Base-by-base conservation (phyloP, 768 basidiomycete genomes). In the Hericium erinaceus region DNA sequence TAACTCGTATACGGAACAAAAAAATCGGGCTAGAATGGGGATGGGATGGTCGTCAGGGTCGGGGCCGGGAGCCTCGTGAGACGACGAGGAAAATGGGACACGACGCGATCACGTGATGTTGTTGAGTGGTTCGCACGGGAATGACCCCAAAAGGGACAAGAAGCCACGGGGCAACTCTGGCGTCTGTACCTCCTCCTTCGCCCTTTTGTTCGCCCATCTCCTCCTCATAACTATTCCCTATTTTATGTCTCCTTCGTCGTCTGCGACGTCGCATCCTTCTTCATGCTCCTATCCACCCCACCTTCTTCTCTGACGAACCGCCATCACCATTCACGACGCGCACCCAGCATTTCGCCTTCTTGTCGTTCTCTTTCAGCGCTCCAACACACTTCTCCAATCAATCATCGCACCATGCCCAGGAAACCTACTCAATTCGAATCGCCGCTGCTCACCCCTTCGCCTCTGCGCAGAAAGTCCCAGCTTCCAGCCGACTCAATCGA, bases 41-140 rank as follows among this genome's bases (percentile, higher is more conserved):
- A 33, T 8, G 33, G 33, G 33, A 7, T 33, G 33, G 33, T 33
- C 33, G 33, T 33, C 33, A 33, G 33, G 33, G 33, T 22, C 33
- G 9, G 9, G 33, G 33, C 33, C 16, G 16, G 44, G 44, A 46
- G 44, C 44, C 44, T 46, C 44, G 20, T 46, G 44, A 20, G 20
- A 46, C 44, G 44, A 46, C 44, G 44, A 46, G 44, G 44, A 46
- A 46, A 46, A 46, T n/a, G 44, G 49, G 49, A 51, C 2, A 26
- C 13, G 40, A 57, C 49, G 22, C 60, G 62, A 39, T 61, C 62
- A 63, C 57, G 58, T 63, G 62, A 48, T 38, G 9, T 16, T 54
- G 60, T 63, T 63, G 60, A 61, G 26, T 22, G 13, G 49, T 63
- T 63, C 62, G 37, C 61, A 63, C 61, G 61, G 26, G 16, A 13